These are phyloP conservation scores for Linnemannia exigua DNA, from an alignment of 192 early-diverging fungal genomes.

Conservation along the genomic window DNA sequence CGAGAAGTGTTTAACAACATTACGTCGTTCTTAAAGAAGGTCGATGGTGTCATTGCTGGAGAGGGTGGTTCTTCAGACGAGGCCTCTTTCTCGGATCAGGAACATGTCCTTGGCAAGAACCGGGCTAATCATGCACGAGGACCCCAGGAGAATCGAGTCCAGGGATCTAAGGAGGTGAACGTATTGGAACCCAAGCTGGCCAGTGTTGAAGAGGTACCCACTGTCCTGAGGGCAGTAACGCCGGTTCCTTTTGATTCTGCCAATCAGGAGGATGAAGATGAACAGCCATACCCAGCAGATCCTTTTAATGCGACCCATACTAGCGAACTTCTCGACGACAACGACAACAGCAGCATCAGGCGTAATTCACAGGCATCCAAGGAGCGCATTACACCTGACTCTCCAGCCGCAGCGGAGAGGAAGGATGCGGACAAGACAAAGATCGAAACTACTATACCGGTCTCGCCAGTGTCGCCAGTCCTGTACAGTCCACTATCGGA, in stretches of 20 bases:
- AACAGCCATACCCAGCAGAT: constrained; percentile 17
- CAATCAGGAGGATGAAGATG: neutral
- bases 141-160: neutral
- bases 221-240: neutral
- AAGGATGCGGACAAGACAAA: neutral
- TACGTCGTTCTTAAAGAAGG: constrained; percentile 41
- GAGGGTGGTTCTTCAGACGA: constrained; percentile 33
- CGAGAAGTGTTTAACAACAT: constrained; percentile 31
- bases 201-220: neutral
- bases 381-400: neutral
- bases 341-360: neutral
- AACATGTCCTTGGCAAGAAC: neutral
- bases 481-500: neutral
- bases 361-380: neutral
- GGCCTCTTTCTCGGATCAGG: constrained; percentile 4
- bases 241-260: neutral
- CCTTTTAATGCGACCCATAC: constrained; percentile 12
- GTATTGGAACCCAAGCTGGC: neutral
- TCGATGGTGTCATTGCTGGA: constrained; percentile 39
- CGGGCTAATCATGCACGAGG: neutral
- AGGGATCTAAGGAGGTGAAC: neutral
- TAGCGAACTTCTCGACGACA: neutral
- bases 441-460: neutral
- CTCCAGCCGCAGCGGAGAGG: neutral
- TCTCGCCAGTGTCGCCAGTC: neutral